Percentiles rank a stretch among this genome's conserved stretches.
These are phyloP conservation scores for Kwoniella europaea DNA, from an alignment of 768 basidiomycete genomes.

Conservation along the genomic window DNA sequence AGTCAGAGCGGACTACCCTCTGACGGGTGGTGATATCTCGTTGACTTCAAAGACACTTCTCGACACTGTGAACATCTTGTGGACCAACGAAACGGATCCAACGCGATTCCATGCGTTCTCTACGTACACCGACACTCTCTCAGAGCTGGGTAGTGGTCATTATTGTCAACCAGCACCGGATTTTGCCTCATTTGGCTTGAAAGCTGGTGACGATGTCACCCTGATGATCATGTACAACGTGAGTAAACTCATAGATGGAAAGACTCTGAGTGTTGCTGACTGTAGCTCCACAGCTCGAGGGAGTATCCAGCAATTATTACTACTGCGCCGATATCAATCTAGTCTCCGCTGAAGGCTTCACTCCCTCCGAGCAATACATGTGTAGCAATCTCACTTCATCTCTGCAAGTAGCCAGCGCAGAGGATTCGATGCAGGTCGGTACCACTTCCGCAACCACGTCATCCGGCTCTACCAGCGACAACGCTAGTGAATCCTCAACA, in stretches of 20 bases:
- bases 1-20: constrained; percentile 22
- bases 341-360: constrained; percentile 23
- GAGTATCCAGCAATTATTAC: constrained; percentile 24
- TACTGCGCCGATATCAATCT: constrained; percentile 46
- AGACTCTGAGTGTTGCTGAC: background rate
- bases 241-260: background rate
- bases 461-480: constrained; percentile 3
- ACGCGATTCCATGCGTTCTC: constrained; percentile 35
- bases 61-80: constrained; percentile 35
- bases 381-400: constrained; percentile 41
- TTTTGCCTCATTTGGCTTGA: constrained; percentile 33
- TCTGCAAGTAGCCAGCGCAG: constrained; percentile 26
- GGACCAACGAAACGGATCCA: constrained; percentile 28
- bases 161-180: constrained; percentile 42
- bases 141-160: constrained; percentile 31
- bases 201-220: constrained; percentile 34
- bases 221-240: constrained; percentile 38
- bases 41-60: constrained; percentile 29
- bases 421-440: constrained; percentile 23
- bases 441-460: background rate
- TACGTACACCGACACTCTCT: constrained; percentile 30
- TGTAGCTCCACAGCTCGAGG: constrained; percentile 25
- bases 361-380: constrained; percentile 26
- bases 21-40: constrained; percentile 38
- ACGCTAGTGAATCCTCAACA: background rate